Evolutionary conservation across 495 filamentous ascomycete species (phyloP).

Genomic region (Xylaria curta): DNA sequence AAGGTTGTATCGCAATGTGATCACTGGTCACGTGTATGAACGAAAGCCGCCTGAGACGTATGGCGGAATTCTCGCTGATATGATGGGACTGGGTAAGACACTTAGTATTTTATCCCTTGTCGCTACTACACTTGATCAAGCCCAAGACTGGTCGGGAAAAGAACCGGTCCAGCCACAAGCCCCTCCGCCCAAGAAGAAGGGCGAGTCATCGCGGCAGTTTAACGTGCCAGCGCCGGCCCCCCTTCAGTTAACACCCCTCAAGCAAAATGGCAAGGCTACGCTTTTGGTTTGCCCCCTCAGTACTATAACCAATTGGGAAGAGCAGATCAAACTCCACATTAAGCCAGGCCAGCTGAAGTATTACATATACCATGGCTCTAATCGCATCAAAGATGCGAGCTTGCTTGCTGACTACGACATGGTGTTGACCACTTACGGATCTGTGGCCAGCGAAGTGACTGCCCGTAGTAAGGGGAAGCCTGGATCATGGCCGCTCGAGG

Average conservation of each 20-base stretch:
- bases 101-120: slow-evolving; percentile 84
- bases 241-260: slow-evolving; percentile 54
- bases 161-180: slow-evolving; percentile 47
- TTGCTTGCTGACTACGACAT: slow-evolving; percentile 77
- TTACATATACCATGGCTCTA: slow-evolving; percentile 85
- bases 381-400: slow-evolving; percentile 68
- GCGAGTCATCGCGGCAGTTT: slow-evolving; percentile 40
- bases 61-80: slow-evolving; percentile 93
- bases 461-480: slow-evolving; percentile 63
- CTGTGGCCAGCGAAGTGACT: slow-evolving; percentile 78
- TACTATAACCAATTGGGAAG: slow-evolving; percentile 89
- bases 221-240: slow-evolving; percentile 44
- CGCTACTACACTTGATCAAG: slow-evolving; percentile 63
- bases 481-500: slow-evolving; percentile 68
- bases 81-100: slow-evolving; percentile 98
- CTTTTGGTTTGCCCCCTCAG: slow-evolving; percentile 90
- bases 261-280: slow-evolving; percentile 76
- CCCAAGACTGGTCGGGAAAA: slow-evolving; percentile 61
- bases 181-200: slow-evolving; percentile 42
- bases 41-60: slow-evolving; percentile 71
- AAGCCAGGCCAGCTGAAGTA: slow-evolving; percentile 63
- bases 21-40: slow-evolving; percentile 71
- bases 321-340: slow-evolving; percentile 85
- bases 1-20: slow-evolving; percentile 75
- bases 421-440: slow-evolving; percentile 90